Evolutionary conservation across 345 rosid species (phyloP), one percentile per base, ranked within the genome.

Genomic region (Psidium friedrichsthalianum): DNA sequence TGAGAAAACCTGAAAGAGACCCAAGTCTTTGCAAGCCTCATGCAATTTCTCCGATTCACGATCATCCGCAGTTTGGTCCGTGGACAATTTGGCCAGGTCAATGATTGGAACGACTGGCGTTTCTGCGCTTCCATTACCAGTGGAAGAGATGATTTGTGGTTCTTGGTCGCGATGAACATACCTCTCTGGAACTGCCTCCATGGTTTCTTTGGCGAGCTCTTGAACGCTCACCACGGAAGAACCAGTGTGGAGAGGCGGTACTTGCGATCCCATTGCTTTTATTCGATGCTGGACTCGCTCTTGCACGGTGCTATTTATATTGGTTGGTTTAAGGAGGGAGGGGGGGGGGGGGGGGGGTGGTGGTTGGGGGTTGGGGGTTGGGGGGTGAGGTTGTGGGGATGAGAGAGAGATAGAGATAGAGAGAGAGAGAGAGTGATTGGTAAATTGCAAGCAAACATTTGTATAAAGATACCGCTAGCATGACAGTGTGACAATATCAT

Each of bases 1-100:
- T 61, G 74, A 61, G 83, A 84, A 84, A 22, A 86, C 86, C 86
- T 86, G 89, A 52, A 88, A 88, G 83, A 88, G 84, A 40, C 89
- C 89, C 89, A 87, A 59, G 22, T 61, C 74, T 29, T 15, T 61
- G 74, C 74, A 61, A 24, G 89, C 87, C 56, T 15, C 44, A 82
- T 88, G 88, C 36, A 88, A 29, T 54, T 84, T 86, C 2, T 83
- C 49, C 7, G 81, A 61, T 58, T 88, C 87, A 15, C 29, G 74
- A 51, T 51, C 51, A 29, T 44, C 59, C 74, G 0, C 54, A 58
- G 36, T 22, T 49, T 64, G 40, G 32, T 42, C 54, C 13, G 84
- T 36, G 25, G 32, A 29, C 12, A 85, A 47, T 2, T 83, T 85
- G 22, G 74, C 74, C 85, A 83, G 32, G 54, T 87, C 87, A n/a